Percentiles rank a stretch among this genome's conserved stretches.
These are phyloP conservation scores for Solanum sitiens DNA, from an alignment of 257 asterid species.

Conservation along the genomic window DNA sequence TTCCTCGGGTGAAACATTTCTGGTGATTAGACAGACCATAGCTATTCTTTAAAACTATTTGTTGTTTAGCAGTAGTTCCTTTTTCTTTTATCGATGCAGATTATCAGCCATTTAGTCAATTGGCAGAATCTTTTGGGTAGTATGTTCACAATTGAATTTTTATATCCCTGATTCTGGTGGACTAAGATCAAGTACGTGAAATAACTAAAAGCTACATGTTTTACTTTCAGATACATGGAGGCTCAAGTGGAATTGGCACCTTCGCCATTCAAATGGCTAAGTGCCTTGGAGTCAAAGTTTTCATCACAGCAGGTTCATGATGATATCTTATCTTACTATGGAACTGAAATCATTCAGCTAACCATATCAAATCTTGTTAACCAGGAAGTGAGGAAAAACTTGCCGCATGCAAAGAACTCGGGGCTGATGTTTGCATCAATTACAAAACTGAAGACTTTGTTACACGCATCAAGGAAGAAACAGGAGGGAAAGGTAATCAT, in stretches of 20 bases:
- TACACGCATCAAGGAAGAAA: conserved; percentile 82
- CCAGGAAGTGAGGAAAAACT: conserved; percentile 88
- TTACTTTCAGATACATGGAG: conserved; percentile 79
- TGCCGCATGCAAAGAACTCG: conserved; percentile 85
- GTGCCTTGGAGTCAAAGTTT: conserved; percentile 60
- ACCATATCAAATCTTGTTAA: background rate
- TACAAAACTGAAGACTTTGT: conserved; percentile 91
- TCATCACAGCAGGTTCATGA: conserved; percentile 80
- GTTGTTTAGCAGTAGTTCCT: background rate
- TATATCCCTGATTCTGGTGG: background rate
- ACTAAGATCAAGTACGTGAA: background rate
- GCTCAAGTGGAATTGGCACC: conserved; percentile 97
- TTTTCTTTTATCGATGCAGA: background rate
- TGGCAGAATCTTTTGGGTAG: background rate
- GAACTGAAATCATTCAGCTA: background rate
- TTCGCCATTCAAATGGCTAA: conserved; percentile 93
- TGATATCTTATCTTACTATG: background rate
- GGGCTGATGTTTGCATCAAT: conserved; percentile 94
- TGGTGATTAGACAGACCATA: conserved; percentile 35
- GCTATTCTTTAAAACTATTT: background rate
- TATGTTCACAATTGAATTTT: background rate
- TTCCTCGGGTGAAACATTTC: conserved; percentile 63
- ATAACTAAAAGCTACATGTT: background rate
- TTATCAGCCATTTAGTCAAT: background rate
- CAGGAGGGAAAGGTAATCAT: conserved; percentile 71